Percentiles rank a stretch among this genome's conserved stretches.
Conservation (phyloP, 352 stramenopile species). For the Pythium insidiosum region DNA sequence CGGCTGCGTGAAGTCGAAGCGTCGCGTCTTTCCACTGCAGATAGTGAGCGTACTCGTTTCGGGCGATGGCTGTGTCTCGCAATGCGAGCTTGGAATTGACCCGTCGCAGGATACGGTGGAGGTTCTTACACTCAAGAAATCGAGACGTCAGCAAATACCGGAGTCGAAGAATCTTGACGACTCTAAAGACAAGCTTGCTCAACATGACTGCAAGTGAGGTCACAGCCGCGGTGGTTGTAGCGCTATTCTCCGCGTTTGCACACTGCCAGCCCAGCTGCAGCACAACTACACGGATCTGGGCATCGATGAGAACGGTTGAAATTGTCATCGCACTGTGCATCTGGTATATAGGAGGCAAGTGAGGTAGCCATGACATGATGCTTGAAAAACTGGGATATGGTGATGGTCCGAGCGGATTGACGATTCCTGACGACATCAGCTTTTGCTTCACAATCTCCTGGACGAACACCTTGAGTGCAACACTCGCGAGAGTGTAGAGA, state of each 20-base stretch:
- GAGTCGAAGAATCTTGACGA: too few species aligned
- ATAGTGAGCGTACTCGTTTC: conserved; percentile 18
- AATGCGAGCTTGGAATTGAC: conserved; percentile 17
- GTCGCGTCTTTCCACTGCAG: conserved; percentile 20
- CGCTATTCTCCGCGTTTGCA: too few species aligned
- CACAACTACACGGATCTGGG: conserved; percentile 21
- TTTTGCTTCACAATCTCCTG: too few species aligned
- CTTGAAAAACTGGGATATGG: too few species aligned
- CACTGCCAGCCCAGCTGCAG: conserved; percentile 17
- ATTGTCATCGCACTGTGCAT: conserved; percentile 17
- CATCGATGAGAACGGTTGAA: conserved; percentile 20
- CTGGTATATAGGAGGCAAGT: conserved; percentile 5
- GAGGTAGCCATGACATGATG: too few species aligned
- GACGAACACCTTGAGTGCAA: too few species aligned
- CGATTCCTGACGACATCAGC: too few species aligned
- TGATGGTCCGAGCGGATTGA: too few species aligned
- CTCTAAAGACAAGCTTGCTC: too few species aligned
- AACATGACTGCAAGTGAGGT: too few species aligned
- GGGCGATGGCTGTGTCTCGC: conserved; percentile 6
- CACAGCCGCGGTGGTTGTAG: too few species aligned
- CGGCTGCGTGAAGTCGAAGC: conserved; percentile 22
- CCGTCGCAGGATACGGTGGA: conserved; percentile 14
- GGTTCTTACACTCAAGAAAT: conserved; percentile 7
- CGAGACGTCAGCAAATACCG: conserved; percentile 1
- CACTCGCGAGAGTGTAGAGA: too few species aligned